These are phyloP conservation scores for Penstemon eatonii DNA, from an alignment of 257 asterid genomes.

Conservation along the genomic window DNA sequence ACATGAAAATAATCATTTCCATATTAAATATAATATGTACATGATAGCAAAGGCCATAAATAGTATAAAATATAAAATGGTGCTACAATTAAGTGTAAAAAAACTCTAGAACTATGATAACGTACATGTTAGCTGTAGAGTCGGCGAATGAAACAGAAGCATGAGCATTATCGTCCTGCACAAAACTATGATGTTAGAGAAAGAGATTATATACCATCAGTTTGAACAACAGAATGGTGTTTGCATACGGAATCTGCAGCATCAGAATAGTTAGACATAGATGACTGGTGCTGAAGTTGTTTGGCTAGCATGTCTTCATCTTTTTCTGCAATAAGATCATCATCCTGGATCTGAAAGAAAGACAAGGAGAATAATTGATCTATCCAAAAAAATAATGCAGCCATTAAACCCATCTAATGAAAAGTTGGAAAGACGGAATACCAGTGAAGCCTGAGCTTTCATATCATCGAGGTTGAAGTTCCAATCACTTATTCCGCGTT, in stretches of 20 bases:
- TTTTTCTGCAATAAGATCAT: conserved; percentile 60
- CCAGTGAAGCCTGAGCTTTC: conserved; percentile 88
- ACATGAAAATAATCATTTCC: conserved; percentile 9
- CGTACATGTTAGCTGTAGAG: conserved; percentile 55
- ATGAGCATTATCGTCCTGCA: conserved; percentile 70
- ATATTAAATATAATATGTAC: not conserved
- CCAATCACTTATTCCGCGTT: conserved; percentile 85
- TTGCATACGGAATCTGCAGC: conserved; percentile 64
- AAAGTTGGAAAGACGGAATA: conserved; percentile 33
- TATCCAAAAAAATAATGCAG: not conserved
- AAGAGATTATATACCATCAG: conserved; percentile 12
- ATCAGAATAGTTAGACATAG: conserved; percentile 59
- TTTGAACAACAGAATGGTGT: conserved; percentile 15
- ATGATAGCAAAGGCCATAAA: not conserved
- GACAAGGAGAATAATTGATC: conserved; percentile 23
- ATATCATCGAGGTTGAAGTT: conserved; percentile 74
- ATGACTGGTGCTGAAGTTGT: conserved; percentile 46
- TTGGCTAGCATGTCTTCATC: conserved; percentile 58
- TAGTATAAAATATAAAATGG: not conserved
- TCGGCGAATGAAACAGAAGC: conserved; percentile 50
- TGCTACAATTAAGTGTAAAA: conserved; percentile 9
- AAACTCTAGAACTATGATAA: conserved; percentile 27
- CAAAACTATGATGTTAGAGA: conserved; percentile 33
- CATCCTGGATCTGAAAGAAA: conserved; percentile 67
- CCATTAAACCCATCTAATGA: conserved; percentile 13